Conservation (phyloP, 1,284 basidiomycete genomes). For the Sphaerobolus stellatus region DNA sequence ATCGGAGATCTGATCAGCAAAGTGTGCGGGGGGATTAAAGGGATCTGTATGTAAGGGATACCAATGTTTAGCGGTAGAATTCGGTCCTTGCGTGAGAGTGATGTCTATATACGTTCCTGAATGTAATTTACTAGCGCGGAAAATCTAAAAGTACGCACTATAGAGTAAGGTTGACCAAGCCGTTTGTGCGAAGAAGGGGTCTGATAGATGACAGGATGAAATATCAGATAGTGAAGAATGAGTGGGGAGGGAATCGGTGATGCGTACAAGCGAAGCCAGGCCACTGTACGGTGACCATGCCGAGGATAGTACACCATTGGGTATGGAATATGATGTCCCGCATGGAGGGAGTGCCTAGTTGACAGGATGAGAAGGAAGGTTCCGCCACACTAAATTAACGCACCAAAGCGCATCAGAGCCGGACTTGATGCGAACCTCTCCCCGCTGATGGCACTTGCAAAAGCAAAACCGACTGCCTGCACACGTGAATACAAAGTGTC, state of each 20-base stretch:
- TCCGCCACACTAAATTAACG: constrained; percentile 23
- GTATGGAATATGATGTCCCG: constrained; percentile 92
- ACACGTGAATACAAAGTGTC: constrained; percentile 55
- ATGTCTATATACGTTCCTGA: constrained; percentile 55
- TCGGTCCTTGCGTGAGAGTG: constrained; percentile 55
- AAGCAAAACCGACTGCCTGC: constrained; percentile 81
- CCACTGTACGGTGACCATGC: constrained; percentile 94
- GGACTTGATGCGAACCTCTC: constrained; percentile 84
- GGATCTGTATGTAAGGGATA: constrained; percentile 60
- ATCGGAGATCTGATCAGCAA: constrained; percentile 71
- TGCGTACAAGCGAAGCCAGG: constrained; percentile 82
- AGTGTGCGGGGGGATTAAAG: constrained; percentile 64
- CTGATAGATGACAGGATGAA: constrained; percentile 41
- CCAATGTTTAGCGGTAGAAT: constrained; percentile 54
- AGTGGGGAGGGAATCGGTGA: constrained; percentile 13
- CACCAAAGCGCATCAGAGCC: constrained; percentile 87
- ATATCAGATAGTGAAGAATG: constrained; percentile 14
- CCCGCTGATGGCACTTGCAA: constrained; percentile 91
- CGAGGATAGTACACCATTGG: constrained; percentile 84
- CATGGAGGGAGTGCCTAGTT: constrained; percentile 84
- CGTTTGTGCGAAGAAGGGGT: constrained; percentile 82
- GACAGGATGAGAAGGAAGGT: constrained; percentile 13
- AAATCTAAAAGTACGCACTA: constrained; percentile 54
- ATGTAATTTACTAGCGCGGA: constrained; percentile 2
- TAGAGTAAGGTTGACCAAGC: constrained; percentile 87